These are phyloP conservation scores for Aspergillus campestris DNA, from an alignment of 495 filamentous ascomycete species.

Conservation along the genomic window DNA sequence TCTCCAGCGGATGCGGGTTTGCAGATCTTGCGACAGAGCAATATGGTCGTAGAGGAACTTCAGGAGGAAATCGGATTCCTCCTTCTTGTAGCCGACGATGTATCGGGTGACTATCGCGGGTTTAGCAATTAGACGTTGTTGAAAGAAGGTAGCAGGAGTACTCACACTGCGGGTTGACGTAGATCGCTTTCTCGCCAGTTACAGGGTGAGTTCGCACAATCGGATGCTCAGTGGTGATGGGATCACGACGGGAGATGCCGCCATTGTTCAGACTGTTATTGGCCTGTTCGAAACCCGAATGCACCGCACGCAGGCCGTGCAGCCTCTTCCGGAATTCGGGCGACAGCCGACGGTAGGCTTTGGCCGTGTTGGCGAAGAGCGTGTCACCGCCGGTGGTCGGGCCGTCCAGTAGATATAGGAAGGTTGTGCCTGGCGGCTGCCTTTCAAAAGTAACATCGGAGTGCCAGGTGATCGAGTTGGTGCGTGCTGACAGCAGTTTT, in stretches of 20 bases:
- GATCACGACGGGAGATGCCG: constrained; percentile 46
- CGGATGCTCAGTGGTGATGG: constrained; percentile 47
- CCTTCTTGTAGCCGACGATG: constrained; percentile 59
- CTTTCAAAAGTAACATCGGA: constrained; percentile 57
- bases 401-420: constrained; percentile 53
- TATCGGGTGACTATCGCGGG: constrained; percentile 40
- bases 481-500: constrained; percentile 44
- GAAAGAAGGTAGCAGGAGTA: constrained; percentile 3
- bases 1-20: constrained; percentile 50
- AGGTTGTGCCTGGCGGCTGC: constrained; percentile 58
- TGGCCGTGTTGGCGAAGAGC: constrained; percentile 48
- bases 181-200: constrained; percentile 70
- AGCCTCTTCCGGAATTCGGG: constrained; percentile 49
- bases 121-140: not conserved
- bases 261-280: constrained; percentile 39
- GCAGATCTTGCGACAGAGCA: constrained; percentile 48
- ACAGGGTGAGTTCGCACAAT: constrained; percentile 55
- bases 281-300: constrained; percentile 49
- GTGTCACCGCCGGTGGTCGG: constrained; percentile 59
- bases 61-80: constrained; percentile 57
- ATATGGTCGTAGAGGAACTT: constrained; percentile 61
- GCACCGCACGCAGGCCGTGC: constrained; percentile 50
- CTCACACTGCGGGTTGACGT: constrained; percentile 80
- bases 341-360: constrained; percentile 49
- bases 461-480: constrained; percentile 56